These are phyloP conservation scores for sorghum (Sorghum bicolor) DNA, from an alignment of 176 grass and related monocot genomes.

Conservation along the genomic window DNA sequence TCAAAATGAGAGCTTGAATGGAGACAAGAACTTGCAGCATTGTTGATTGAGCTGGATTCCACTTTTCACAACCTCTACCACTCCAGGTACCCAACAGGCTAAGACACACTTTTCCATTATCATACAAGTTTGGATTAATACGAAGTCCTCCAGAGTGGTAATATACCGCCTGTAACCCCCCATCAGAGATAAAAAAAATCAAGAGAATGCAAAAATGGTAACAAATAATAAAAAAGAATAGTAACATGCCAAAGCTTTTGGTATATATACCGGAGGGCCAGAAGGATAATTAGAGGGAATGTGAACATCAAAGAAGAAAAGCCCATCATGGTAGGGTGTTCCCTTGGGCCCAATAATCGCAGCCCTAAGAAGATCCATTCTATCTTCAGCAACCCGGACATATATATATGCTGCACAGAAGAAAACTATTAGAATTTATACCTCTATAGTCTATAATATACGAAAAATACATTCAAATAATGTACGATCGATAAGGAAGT, in stretches of 20 bases:
- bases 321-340: conserved; percentile 88
- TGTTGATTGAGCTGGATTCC: conserved; percentile 73
- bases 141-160: conserved; percentile 78
- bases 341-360: conserved; percentile 75
- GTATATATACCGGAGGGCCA: conserved; percentile 56
- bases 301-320: conserved; percentile 90
- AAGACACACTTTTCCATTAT: conserved; percentile 75
- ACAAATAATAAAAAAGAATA: not conserved
- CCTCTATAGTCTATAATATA: not conserved
- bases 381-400: conserved; percentile 81
- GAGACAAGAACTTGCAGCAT: conserved; percentile 93
- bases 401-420: conserved; percentile 55
- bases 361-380: conserved; percentile 92
- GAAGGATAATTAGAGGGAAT: conserved; percentile 59
- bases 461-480: not conserved
- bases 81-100: conserved; percentile 83
- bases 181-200: not conserved
- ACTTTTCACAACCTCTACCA: conserved; percentile 74
- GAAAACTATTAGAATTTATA: conserved; percentile 25
- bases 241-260: not conserved
- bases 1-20: conserved; percentile 93
- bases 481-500: not conserved
- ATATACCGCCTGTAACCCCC: conserved; percentile 50
- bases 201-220: not conserved
- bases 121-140: conserved; percentile 84